phyloP scores from a whole-genome alignment of 129 eudicot species.

The Sambucus nigra region DNA sequence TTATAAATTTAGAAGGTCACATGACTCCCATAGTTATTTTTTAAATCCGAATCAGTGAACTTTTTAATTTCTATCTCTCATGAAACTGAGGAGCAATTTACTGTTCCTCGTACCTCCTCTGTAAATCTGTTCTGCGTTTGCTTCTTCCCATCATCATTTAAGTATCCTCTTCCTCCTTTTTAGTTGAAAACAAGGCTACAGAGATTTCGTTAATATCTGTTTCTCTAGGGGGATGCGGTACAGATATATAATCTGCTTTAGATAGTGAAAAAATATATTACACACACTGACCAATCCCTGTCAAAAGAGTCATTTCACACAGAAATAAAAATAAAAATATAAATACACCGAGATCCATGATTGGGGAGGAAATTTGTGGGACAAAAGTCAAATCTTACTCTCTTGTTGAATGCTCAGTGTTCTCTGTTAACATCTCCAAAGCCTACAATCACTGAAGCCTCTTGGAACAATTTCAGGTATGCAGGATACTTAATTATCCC shows the following conservation, averaged over 20 bases:
- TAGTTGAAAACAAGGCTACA: not conserved
- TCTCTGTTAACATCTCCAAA: not conserved
- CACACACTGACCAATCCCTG: not conserved
- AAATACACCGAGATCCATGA: constrained; percentile 1
- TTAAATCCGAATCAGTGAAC: constrained; percentile 12
- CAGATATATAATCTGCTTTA: not conserved
- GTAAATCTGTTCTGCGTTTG: not conserved
- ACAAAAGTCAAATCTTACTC: not conserved
- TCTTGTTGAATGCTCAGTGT: constrained; percentile 6
- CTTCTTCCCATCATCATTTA: too few relatives aligned
- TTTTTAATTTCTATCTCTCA: not conserved
- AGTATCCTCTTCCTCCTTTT: constrained; percentile 1
- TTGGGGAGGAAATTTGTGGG: constrained; percentile 5
- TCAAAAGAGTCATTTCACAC: not conserved
- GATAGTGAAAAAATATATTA: not conserved
- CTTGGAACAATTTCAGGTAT: not conserved
- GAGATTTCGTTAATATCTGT: not conserved
- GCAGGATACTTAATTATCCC: not conserved
- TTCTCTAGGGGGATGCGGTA: not conserved
- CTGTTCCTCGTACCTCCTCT: not conserved
- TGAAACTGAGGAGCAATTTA: constrained; percentile 1
- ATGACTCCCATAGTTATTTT: not conserved
- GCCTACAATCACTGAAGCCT: not conserved
- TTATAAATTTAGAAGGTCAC: constrained; percentile 9
- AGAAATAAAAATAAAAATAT: not conserved